phyloP scores from a whole-genome alignment of 2,329 filamentous ascomycete genomes.

The Pseudogymnoascus sp. region DNA sequence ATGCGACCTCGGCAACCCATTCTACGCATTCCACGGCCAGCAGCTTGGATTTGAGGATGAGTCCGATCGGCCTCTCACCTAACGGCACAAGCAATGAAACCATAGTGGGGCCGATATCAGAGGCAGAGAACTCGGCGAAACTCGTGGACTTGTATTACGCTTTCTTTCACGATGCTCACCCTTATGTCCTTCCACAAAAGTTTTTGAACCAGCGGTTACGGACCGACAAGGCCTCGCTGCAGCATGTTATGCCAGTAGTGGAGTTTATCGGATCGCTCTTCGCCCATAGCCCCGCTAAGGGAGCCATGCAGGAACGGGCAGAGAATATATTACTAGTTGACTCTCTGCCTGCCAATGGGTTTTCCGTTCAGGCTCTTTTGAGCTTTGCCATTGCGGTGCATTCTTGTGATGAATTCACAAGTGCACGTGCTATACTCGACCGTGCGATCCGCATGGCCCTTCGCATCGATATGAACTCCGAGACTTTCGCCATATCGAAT shows the following conservation, averaged over 20 bases:
- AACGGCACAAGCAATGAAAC: not conserved
- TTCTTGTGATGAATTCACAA: constrained; percentile 8
- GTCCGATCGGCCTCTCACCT: not conserved
- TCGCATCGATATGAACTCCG: constrained; percentile 10
- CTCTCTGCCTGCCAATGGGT: constrained; percentile 4
- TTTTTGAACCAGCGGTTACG: constrained; percentile 28
- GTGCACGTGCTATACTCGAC: constrained; percentile 9
- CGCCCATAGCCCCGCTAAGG: constrained; percentile 10
- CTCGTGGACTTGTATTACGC: constrained; percentile 6
- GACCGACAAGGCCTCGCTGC: constrained; percentile 28
- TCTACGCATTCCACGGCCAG: not conserved
- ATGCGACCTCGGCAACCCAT: not conserved
- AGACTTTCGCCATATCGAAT: constrained; percentile 14
- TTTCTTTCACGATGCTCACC: constrained; percentile 31
- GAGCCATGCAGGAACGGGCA: not conserved
- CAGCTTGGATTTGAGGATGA: not conserved
- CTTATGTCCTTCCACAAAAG: constrained; percentile 29
- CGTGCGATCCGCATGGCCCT: constrained; percentile 8
- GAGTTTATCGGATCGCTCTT: constrained; percentile 35
- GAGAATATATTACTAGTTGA: not conserved
- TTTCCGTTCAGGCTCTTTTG: constrained; percentile 11
- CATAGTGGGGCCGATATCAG: constrained; percentile 18
- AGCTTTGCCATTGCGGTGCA: constrained; percentile 8
- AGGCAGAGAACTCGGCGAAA: constrained; percentile 16
- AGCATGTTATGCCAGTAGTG: constrained; percentile 27